These are phyloP conservation scores for Aspergillus affinis DNA, from an alignment of 495 filamentous ascomycete species.

Conservation along the genomic window DNA sequence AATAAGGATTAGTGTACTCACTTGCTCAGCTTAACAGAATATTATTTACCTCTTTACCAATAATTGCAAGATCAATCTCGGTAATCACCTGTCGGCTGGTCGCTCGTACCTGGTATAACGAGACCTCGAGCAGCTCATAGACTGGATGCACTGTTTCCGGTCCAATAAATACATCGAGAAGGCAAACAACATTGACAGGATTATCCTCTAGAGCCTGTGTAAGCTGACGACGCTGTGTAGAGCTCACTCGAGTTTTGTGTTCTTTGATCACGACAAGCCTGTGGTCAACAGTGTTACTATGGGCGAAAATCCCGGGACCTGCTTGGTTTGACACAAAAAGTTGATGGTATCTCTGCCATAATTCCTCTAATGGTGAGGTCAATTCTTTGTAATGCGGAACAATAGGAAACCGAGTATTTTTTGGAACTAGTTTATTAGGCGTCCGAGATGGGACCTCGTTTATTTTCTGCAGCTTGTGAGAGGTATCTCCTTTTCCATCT, in stretches of 20 bases:
- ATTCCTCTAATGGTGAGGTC: neutral
- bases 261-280: conserved; percentile 6
- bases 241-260: neutral
- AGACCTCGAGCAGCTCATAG: conserved; percentile 3
- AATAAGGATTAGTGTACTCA: neutral
- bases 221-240: conserved; percentile 1
- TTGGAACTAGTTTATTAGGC: neutral
- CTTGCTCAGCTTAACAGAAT: neutral
- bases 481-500: too few species aligned
- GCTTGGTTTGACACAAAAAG: conserved; percentile 5
- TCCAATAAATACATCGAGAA: conserved; percentile 1
- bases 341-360: conserved; percentile 7
- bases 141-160: neutral
- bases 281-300: conserved; percentile 1
- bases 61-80: conserved; percentile 7
- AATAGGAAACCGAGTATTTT: conserved; percentile 1
- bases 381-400: neutral
- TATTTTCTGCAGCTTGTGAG: too few species aligned
- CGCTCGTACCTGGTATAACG: conserved; percentile 9
- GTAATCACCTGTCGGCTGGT: conserved; percentile 6
- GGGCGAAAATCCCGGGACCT: conserved; percentile 5
- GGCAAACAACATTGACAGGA: neutral
- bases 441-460: too few species aligned
- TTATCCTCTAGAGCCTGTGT: neutral
- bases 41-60: conserved; percentile 5